Base-by-base conservation (phyloP, 176 grass and related monocot species). In the Lolium perenne region DNA sequence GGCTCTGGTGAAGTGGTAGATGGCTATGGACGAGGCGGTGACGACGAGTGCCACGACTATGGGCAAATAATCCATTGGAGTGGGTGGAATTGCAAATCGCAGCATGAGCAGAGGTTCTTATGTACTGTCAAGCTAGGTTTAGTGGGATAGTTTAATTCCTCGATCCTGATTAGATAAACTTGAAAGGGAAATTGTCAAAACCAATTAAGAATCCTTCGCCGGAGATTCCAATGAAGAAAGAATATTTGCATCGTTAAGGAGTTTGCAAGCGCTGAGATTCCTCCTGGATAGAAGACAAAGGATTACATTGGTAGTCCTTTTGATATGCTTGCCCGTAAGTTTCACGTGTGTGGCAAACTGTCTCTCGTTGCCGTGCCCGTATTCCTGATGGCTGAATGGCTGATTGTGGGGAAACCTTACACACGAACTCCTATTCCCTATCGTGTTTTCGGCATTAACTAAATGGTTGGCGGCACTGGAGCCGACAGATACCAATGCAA, bases 21-120 rank as follows among this genome's bases (percentile, higher is more conserved):
- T 7, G 90, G 76, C 58, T 3, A 80, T 35, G 8, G 83, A 38
- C 9, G 71, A 21, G 21, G 21, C 54, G 59, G 47, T 11, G 29
- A 47, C 58, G 0, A 74, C 6, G 17, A 85, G 46, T 50, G 67
- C 76, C 29, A 80, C 76, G 46, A 67, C 15, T 25, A 89, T 4
- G 5, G 82, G n/a, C 20, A 53, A 71, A 29, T 84, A 59, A 78
- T 78, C 87, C 87, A 88, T 88, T 2, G 58, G 77, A 25, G 57
- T 22, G 62, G 15, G 22, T 64, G 22, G 56, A 8, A 45, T 10
- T 45, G 4, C 59, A 63, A 4, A 29, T 23, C 8, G 40, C 21
- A 60, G 20, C 11, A 79, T 82, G 48, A 32, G 2, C 38, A 79
- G 38, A 79, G 38, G 38, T 23, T 2, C n/a, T 77, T 77, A 11